phyloP scores from a whole-genome alignment of 805 yeast genomes.

The Pichia deserticola region DNA sequence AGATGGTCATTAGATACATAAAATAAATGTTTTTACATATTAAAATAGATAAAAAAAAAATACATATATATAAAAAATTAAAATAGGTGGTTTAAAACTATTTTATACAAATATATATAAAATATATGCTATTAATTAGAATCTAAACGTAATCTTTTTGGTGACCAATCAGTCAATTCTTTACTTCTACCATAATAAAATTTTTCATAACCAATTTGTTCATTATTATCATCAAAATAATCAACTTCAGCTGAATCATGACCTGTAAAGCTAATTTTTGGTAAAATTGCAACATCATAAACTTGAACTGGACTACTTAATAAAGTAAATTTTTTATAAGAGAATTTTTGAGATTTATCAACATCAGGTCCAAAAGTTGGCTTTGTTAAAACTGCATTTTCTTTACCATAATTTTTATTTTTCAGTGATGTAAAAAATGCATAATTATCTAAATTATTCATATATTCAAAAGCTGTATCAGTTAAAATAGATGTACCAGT shows the following conservation, averaged over 20 bases:
- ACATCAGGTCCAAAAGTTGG: constrained; percentile 23
- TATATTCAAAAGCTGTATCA: constrained; percentile 26
- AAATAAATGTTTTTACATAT: no score
- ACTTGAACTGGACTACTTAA: constrained; percentile 27
- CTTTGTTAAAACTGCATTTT: constrained; percentile 6
- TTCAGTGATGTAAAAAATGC: constrained; percentile 20
- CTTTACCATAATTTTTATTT: constrained; percentile 13
- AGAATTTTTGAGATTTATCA: constrained; percentile 14
- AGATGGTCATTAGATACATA: no score
- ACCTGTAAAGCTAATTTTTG: constrained; percentile 26
- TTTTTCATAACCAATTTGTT: constrained; percentile 19
- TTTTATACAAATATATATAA: no score
- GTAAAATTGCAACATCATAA: constrained; percentile 24
- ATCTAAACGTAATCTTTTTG: constrained; percentile 13
- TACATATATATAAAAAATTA: no score
- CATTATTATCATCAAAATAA: constrained; percentile 23
- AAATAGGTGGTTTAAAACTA: no score
- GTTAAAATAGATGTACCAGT: constrained; percentile 28
- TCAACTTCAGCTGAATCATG: constrained; percentile 16
- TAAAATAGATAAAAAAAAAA: no score
- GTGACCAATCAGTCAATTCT: constrained; percentile 18
- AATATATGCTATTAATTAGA: constrained; percentile 6
- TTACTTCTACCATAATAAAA: constrained; percentile 24
- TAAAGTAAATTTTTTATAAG: constrained; percentile 21
- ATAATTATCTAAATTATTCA: constrained; percentile 17